Percentiles rank a stretch among this genome's conserved stretches.
phyloP scores from a whole-genome alignment of 768 basidiomycete species.

The Cystofilobasidium macerans region DNA sequence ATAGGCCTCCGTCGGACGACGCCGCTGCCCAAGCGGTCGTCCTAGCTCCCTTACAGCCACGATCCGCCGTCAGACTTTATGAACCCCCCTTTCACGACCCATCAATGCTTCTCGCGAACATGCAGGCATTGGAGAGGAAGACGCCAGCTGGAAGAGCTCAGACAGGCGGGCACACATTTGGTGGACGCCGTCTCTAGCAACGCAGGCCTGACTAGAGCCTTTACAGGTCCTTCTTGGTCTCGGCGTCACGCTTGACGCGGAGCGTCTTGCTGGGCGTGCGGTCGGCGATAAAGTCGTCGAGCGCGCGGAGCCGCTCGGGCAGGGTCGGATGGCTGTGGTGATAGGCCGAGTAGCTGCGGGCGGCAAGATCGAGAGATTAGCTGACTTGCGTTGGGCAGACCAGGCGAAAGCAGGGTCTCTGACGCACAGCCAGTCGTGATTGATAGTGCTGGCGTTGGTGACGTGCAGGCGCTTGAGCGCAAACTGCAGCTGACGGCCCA shows the following conservation, averaged over 20 bases:
- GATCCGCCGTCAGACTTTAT: too few species aligned
- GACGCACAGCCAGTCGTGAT: constrained; percentile 82
- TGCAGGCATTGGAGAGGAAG: too few species aligned
- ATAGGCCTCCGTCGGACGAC: constrained; percentile 3
- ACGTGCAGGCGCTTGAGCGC: constrained; percentile 79
- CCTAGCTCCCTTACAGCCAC: too few species aligned
- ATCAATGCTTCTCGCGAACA: too few species aligned
- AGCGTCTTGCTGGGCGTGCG: constrained; percentile 5
- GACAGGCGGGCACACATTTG: too few species aligned
- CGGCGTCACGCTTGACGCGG: not conserved
- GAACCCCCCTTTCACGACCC: too few species aligned
- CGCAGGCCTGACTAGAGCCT: too few species aligned
- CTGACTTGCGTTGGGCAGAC: not conserved
- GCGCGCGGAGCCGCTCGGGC: constrained; percentile 71
- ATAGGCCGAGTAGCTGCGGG: constrained; percentile 63
- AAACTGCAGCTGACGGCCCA: constrained; percentile 71
- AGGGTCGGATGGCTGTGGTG: constrained; percentile 94
- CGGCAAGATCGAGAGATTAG: constrained; percentile 13
- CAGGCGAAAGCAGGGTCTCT: constrained; percentile 18
- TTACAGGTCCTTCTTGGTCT: constrained; percentile 6
- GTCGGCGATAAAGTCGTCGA: constrained; percentile 44
- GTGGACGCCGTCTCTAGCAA: too few species aligned
- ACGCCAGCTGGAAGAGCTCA: too few species aligned
- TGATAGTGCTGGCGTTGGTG: constrained; percentile 83
- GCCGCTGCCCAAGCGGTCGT: not conserved